Evolutionary conservation across 2,329 filamentous ascomycete species (phyloP).

Genomic region (Diaporthe vexans): DNA sequence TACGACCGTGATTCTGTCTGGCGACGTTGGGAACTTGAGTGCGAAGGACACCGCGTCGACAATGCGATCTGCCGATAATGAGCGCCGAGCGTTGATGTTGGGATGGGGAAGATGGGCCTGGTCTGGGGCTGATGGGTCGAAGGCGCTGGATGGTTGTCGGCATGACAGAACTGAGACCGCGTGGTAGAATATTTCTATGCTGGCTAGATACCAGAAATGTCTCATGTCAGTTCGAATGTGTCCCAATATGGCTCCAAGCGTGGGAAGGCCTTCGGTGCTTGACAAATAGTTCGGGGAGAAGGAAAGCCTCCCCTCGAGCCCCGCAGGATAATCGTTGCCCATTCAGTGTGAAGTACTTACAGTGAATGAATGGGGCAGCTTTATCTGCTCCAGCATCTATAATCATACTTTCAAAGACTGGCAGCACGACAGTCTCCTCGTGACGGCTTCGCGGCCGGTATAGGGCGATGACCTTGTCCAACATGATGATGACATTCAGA

Average conservation of each 20-base stretch:
- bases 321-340: too few species aligned
- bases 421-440: conserved; percentile 63
- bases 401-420: conserved; percentile 70
- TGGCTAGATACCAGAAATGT: conserved; percentile 55
- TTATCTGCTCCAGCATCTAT: conserved; percentile 66
- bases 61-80: conserved; percentile 70
- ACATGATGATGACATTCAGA: conserved; percentile 65
- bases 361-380: conserved; percentile 63
- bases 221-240: neutral
- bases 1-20: conserved; percentile 61
- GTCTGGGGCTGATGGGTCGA: conserved; percentile 49
- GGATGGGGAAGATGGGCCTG: conserved; percentile 57
- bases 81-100: conserved; percentile 68
- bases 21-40: neutral
- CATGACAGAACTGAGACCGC: conserved; percentile 74
- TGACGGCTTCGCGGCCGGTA: conserved; percentile 69
- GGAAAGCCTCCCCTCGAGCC: neutral
- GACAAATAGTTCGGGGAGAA: neutral
- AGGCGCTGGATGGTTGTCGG: conserved; percentile 58
- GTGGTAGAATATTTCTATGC: conserved; percentile 75
- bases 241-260: conserved; percentile 43
- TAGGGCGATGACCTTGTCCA: conserved; percentile 71
- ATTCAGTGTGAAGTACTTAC: conserved; percentile 48
- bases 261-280: neutral
- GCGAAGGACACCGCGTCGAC: conserved; percentile 67